Evolutionary conservation across 1,284 basidiomycete species (phyloP).

Genomic region (Cryptococcus sp.): DNA sequence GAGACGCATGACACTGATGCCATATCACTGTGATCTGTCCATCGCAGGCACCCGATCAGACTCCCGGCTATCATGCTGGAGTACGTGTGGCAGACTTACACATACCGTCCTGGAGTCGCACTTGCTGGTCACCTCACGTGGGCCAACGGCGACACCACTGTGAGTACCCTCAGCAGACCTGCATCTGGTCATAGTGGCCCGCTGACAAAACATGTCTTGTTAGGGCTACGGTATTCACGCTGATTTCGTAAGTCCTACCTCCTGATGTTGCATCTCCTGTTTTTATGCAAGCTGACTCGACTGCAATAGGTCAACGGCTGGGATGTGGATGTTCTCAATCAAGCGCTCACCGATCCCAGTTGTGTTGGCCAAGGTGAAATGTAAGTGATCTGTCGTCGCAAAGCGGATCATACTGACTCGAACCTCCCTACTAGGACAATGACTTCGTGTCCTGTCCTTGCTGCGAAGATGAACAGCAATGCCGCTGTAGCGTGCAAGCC

Average conservation of each 20-base stretch:
- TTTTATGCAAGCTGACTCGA: not conserved
- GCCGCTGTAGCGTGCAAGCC: slow-evolving; percentile 28
- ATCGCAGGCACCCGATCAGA: slow-evolving; percentile 38
- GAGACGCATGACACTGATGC: not conserved
- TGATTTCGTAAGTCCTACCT: slow-evolving; percentile 26
- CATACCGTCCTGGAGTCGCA: slow-evolving; percentile 22
- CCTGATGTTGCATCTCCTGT: not conserved
- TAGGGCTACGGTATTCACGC: slow-evolving; percentile 40
- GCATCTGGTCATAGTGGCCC: not conserved
- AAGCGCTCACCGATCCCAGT: slow-evolving; percentile 28
- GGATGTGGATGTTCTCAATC: slow-evolving; percentile 33
- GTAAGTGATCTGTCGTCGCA: not conserved
- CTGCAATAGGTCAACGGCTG: slow-evolving; percentile 22
- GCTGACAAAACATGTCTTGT: not conserved
- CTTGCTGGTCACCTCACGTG: slow-evolving; percentile 39
- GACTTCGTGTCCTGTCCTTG: slow-evolving; percentile 31
- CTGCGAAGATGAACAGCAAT: slow-evolving; percentile 20
- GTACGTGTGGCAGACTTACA: slow-evolving; percentile 29
- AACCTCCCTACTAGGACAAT: slow-evolving; percentile 8
- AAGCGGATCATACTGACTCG: not conserved
- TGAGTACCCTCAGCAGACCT: not conserved
- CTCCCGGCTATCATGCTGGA: slow-evolving; percentile 44
- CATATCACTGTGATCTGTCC: not conserved
- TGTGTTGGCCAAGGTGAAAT: slow-evolving; percentile 29
- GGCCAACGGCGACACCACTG: slow-evolving; percentile 49